Percentiles rank a stretch among this genome's conserved stretches.
Conservation (phyloP, 768 basidiomycete genomes). For the Terana coerulea region DNA sequence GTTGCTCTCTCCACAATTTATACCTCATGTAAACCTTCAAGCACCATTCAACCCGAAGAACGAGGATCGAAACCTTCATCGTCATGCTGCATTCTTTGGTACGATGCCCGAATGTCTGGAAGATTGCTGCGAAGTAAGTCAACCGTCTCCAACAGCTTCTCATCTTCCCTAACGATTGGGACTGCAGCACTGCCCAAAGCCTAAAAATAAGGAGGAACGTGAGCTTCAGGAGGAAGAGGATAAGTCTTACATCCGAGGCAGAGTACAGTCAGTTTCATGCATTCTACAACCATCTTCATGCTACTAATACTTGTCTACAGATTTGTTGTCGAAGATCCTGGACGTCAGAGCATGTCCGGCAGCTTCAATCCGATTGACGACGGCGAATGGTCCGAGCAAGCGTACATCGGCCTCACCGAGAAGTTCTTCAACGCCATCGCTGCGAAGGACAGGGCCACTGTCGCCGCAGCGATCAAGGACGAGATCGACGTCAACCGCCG, state of each 20-base stretch:
- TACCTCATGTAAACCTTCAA: conserved; percentile 18
- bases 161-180: not conserved
- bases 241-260: conserved; percentile 48
- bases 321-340: conserved; percentile 58
- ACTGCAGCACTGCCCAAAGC: conserved; percentile 49
- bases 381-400: conserved; percentile 62
- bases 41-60: conserved; percentile 64
- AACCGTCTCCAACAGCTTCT: not conserved
- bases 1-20: too few species aligned
- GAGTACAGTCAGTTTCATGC: conserved; percentile 37
- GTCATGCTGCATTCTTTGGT: conserved; percentile 63
- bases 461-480: conserved; percentile 37
- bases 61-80: conserved; percentile 54
- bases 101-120: conserved; percentile 52
- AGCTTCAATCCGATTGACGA: conserved; percentile 66
- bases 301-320: conserved; percentile 23
- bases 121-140: conserved; percentile 56
- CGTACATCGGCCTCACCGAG: conserved; percentile 52
- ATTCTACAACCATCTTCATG: not conserved
- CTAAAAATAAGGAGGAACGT: conserved; percentile 52
- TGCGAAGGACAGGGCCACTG: conserved; percentile 36
- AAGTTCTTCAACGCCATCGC: conserved; percentile 57
- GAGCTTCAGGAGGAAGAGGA: conserved; percentile 51
- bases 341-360: conserved; percentile 57
- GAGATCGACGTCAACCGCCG: conserved; percentile 47